Percentiles rank a stretch among this genome's conserved stretches.
Evolutionary conservation across 2,329 filamentous ascomycete species (phyloP).

Genomic region (Alternaria arbusti): DNA sequence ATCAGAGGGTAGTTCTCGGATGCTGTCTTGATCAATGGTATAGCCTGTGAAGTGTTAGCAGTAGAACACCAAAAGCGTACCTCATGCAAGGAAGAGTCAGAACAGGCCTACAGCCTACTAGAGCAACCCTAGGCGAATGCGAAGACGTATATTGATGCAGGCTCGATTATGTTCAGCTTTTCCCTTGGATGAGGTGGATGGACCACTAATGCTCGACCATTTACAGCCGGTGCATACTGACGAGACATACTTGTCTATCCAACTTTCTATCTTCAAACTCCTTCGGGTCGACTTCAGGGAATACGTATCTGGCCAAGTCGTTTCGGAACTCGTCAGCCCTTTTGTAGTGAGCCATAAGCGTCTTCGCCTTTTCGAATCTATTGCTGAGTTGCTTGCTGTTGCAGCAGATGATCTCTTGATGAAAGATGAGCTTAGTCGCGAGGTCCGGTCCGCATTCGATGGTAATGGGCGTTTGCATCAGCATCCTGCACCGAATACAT

Average conservation of each 20-base stretch:
- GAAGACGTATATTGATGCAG: too few relatives aligned
- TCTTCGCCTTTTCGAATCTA: slow-evolving; percentile 10
- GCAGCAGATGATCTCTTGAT: slow-evolving; percentile 16
- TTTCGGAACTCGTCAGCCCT: neutral
- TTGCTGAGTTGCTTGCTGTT: slow-evolving; percentile 13
- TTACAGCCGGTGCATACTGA: neutral
- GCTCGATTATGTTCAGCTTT: neutral
- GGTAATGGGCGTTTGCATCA: slow-evolving; percentile 17
- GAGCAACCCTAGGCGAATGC: too few relatives aligned
- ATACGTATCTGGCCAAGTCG: neutral
- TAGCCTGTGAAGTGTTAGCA: neutral
- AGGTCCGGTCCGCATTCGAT: slow-evolving; percentile 21
- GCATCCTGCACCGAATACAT: neutral
- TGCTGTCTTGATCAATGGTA: neutral
- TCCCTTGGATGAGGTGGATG: rapidly evolving
- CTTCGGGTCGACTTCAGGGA: neutral
- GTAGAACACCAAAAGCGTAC: rapidly evolving
- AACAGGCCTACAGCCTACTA: neutral
- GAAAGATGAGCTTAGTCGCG: slow-evolving; percentile 2
- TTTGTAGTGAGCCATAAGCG: too few relatives aligned
- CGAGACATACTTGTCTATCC: slow-evolving; percentile 5
- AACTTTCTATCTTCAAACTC: neutral
- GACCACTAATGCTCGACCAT: neutral
- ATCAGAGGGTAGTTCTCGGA: slow-evolving; percentile 2
- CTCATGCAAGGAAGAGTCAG: neutral